These are phyloP conservation scores for Tetraselmis chui DNA, from an alignment of 139 green algal genomes.

Conservation along the genomic window DNA sequence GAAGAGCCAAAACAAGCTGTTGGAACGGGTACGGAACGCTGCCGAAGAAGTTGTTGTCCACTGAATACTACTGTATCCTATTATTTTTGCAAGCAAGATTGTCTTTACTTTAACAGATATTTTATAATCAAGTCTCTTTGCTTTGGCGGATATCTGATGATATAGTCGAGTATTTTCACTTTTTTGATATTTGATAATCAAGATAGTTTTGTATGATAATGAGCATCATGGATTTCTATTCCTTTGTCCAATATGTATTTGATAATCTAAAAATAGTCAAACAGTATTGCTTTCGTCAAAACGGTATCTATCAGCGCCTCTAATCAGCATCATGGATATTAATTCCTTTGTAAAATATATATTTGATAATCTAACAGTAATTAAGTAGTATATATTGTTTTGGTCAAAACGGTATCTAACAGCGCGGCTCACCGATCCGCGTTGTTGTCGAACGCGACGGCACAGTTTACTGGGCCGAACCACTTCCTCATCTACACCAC, in stretches of 20 bases:
- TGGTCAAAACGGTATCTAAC: neutral
- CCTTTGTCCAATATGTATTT: too few relatives aligned
- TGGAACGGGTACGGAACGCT: neutral
- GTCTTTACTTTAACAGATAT: neutral
- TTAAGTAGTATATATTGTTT: too few relatives aligned
- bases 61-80: neutral
- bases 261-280: too few relatives aligned
- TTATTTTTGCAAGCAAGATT: neutral
- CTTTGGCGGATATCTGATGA: neutral
- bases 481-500: slow-evolving; percentile 10
- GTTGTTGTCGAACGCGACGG: neutral
- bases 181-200: neutral
- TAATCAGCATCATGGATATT: neutral
- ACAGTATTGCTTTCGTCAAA: too few relatives aligned
- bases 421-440: neutral
- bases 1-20: neutral
- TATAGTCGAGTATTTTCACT: neutral
- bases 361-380: too few relatives aligned
- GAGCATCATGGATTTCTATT: too few relatives aligned
- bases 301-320: too few relatives aligned
- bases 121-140: neutral
- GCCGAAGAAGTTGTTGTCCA: too few relatives aligned
- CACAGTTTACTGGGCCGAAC: neutral
- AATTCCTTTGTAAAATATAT: neutral
- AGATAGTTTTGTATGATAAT: neutral